Conservation (phyloP, 768 basidiomycete species). For the Rhodotorula diobovata region DNA sequence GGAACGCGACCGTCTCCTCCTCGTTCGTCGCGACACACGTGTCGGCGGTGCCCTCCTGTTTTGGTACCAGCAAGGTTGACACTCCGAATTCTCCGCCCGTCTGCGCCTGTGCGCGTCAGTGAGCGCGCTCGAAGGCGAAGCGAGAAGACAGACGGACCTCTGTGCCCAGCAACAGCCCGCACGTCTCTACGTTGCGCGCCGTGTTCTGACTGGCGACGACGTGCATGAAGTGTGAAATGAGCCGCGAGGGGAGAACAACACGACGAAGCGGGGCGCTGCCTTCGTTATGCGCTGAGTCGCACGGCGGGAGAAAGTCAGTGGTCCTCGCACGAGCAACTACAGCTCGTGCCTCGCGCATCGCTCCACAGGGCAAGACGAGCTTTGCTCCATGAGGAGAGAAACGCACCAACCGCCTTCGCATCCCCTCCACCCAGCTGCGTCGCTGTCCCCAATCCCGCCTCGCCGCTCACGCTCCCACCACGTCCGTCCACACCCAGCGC, state of each 20-base stretch:
- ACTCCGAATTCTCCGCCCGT: conserved; percentile 62
- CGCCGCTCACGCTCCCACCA: too few relatives aligned
- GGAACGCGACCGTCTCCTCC: conserved; percentile 77
- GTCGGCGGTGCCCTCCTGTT: conserved; percentile 78
- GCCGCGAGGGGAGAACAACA: conserved; percentile 66
- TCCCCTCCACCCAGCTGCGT: too few relatives aligned
- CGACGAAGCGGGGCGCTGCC: conserved; percentile 52
- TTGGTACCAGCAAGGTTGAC: conserved; percentile 80
- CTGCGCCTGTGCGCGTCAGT: conserved; percentile 45
- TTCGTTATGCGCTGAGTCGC: conserved; percentile 32
- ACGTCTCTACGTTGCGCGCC: conserved; percentile 72
- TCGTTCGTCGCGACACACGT: conserved; percentile 92
- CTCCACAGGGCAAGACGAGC: not conserved
- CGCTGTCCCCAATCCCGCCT: too few relatives aligned
- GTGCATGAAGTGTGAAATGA: conserved; percentile 65
- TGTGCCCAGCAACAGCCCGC: conserved; percentile 75
- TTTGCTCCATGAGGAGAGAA: not conserved
- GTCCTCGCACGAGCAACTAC: rapidly evolving
- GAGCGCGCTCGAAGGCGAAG: not conserved
- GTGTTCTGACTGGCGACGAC: conserved; percentile 76
- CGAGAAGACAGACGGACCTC: conserved; percentile 7
- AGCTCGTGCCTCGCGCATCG: not conserved
- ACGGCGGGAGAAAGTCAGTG: not conserved
- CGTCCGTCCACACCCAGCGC: not conserved
- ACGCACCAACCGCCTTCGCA: not conserved